A percentile compares a stretch with the other conserved stretches of the same genome.
Evolutionary conservation across 306 rosid genomes (phyloP).

Genomic region (Amphicarpaea edgeworthii): DNA sequence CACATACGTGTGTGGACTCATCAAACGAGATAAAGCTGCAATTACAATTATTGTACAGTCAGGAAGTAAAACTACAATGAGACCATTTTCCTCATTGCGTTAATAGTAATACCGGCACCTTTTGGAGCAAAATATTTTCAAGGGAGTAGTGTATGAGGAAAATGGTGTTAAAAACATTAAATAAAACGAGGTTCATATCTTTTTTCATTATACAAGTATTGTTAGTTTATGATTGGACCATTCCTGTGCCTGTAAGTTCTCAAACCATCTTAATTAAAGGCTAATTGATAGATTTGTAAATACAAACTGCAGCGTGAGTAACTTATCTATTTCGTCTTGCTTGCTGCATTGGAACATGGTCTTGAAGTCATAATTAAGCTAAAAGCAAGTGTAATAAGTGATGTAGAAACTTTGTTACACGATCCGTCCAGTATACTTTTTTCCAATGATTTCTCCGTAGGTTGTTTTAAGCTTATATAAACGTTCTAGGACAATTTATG

Average conservation of each 20-base stretch:
- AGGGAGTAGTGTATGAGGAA: neutral
- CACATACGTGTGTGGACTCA: neutral
- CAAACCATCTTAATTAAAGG: neutral
- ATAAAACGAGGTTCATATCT: neutral
- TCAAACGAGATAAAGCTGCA: constrained; percentile 21
- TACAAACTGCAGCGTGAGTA: neutral
- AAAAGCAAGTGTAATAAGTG: neutral
- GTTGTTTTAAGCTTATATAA: neutral
- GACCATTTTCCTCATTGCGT: constrained; percentile 5
- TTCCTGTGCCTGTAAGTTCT: neutral
- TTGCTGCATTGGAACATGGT: too few species aligned
- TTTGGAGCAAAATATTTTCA: neutral
- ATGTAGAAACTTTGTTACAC: too few species aligned
- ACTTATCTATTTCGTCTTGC: too few species aligned
- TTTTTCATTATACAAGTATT: neutral
- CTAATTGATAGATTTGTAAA: neutral
- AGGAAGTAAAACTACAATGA: constrained; percentile 5
- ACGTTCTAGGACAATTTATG: neutral
- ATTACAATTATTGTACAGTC: neutral
- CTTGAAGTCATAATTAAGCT: too few species aligned
- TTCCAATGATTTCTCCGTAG: neutral
- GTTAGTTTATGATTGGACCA: neutral
- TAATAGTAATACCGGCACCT: constrained; percentile 1
- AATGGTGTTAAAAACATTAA: neutral
- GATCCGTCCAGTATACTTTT: too few species aligned